Evolutionary conservation across 441 rosid genomes (phyloP).

Genomic region (Syzygium malaccense): DNA sequence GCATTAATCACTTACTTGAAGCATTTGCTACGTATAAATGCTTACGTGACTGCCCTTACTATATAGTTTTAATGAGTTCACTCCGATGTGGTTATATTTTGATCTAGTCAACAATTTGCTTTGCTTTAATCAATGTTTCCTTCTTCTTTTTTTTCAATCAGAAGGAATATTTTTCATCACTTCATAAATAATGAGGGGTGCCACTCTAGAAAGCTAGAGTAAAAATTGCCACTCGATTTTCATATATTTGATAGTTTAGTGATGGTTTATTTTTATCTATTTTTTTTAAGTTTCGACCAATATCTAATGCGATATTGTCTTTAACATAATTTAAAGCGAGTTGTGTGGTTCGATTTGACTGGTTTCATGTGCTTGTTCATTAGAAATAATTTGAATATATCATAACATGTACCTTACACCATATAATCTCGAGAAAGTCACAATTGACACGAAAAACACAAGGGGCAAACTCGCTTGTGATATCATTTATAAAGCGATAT

Average conservation of each 20-base stretch:
- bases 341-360: too few species aligned
- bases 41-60: too few species aligned
- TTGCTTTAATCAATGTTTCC: neutral
- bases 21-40: neutral
- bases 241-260: neutral
- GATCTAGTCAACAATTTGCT: neutral
- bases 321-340: neutral
- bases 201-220: neutral
- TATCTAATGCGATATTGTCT: neutral
- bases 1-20: neutral
- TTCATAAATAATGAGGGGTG: neutral
- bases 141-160: neutral
- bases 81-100: neutral
- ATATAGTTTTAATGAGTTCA: neutral
- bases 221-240: neutral
- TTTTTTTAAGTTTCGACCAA: accelerated
- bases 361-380: too few species aligned
- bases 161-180: neutral
- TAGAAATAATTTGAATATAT: too few species aligned
- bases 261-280: neutral
- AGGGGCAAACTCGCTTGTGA: neutral
- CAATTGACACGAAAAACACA: neutral
- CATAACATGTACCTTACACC: neutral
- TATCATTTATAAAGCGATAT: neutral
- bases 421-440: neutral